Percentiles rank a stretch among this genome's conserved stretches.
Conservation (phyloP, 768 basidiomycete species). For the Tulasnella sp. region DNA sequence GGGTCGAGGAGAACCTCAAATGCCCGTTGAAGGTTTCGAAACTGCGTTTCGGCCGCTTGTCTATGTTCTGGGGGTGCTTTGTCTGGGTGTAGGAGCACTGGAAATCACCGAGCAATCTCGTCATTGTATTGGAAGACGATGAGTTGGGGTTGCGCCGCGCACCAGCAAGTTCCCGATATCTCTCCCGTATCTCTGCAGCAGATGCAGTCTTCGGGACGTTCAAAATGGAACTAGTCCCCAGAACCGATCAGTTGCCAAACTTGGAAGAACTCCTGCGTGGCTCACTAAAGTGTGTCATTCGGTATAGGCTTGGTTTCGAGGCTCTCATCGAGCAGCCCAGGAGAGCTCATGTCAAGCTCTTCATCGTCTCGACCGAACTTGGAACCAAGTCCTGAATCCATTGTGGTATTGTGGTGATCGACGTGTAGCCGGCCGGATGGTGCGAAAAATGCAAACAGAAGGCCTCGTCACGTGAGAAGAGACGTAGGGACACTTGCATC, state of each 20-base stretch:
- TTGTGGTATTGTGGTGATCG: not conserved
- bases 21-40: constrained; percentile 23
- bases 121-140: not conserved
- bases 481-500: not conserved
- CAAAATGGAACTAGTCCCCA: constrained; percentile 10
- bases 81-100: constrained; percentile 26
- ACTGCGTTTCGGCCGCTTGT: constrained; percentile 13
- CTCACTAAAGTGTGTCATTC: not conserved
- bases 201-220: constrained; percentile 18
- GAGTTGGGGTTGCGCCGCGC: not conserved
- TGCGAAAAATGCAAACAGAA: constrained; percentile 6
- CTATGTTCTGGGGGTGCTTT: constrained; percentile 16
- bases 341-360: not conserved
- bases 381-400: not conserved
- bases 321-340: constrained; percentile 1
- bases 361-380: not conserved
- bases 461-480: not conserved
- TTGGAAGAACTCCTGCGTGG: not conserved
- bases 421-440: not conserved
- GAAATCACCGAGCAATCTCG: not conserved
- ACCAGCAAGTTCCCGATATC: constrained; percentile 23
- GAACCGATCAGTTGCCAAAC: not conserved
- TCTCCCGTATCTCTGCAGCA: constrained; percentile 14
- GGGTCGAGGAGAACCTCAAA: constrained; percentile 26
- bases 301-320: not conserved